Evolutionary conservation across 164 flowering plant genomes (phyloP), one percentile per base, ranked within the genome.

Genomic region (Tinospora cordifolia): DNA sequence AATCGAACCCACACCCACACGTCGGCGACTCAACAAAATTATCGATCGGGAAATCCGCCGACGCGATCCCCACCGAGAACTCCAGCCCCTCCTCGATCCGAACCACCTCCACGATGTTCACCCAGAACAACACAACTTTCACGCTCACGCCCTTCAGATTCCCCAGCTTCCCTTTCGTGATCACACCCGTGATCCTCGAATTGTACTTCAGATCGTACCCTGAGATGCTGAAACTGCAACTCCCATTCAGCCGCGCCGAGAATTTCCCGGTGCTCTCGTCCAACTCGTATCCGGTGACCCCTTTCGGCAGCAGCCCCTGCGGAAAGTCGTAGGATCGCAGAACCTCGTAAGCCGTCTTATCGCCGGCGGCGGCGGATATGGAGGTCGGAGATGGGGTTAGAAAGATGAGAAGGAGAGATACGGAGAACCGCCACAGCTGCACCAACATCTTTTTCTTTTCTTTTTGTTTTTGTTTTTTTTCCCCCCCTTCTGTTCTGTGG

Each of bases 1-100:
- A 84, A n/a, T 81, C 75, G 2, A 86, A 51, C 1, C 92, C 92
- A 71, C 90, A 88, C 12, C 87, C 90, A 59, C 92, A 86, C 71
- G 77, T 81, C 26, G 92, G 90, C 38, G 74, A 75, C 71, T 80
- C 84, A 0, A 14, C 38, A 44, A 88, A 88, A 67, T 82, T 81
- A n/a, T 73, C 77, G 9, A 84, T 24, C 2, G 85, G 69, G 54
- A 85, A 88, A 41, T 65, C 59, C 6, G 92, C 86, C 6, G 90
- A 86, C 62, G 78, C 79, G 8, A 87, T 76, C 15, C 91, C 90
- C 6, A 89, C 87, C 0, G 88, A 87, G 81, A 89, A 85, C 15
- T 69, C 68, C 26, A 89, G 80, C 34, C 81, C 83, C 7, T 82
- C 80, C 21, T 74, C 87, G 22, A 41, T 41, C 10, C 78, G 71